Base-by-base conservation (phyloP, 495 filamentous ascomycete species). In the Parathielavia hyrcaniae region DNA sequence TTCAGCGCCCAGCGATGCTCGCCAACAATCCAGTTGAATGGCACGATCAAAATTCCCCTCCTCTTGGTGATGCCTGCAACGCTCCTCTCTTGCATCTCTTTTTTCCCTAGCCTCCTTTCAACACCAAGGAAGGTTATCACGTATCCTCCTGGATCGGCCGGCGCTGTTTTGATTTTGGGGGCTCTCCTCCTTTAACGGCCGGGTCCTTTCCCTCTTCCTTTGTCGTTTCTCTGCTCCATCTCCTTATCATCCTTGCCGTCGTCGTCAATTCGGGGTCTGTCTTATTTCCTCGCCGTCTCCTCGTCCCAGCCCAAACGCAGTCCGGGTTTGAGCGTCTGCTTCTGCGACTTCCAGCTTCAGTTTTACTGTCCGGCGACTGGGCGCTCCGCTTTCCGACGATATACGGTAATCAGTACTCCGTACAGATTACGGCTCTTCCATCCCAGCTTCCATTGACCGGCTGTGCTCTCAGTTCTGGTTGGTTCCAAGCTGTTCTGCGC, bases 121-220 rank as follows among this genome's bases (percentile, higher is more conserved):
- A 66, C 68, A 69, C 64, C 67, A 54, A 62, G 61, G 63, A 61
- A 62, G 67, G 57, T 23, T 64, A 63, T 67, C 66, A 66, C 63
- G 57, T 58, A 62, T 61, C 62, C 53, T 60, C 57, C 48, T 60
- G 61, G 67, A 58, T 61, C 62, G 67, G 61, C 69, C 64, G 66
- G 55, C 65, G 69, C 60, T 68, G 74, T 69, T 70, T 67, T 71
- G 72, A 72, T 71, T 72, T 72, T 72, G 75, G 70, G 73, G 71
- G 69, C 73, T 68, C 70, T 75, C 69, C 72, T 73, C 64, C 69
- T 69, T 75, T 75, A 47, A 73, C 73, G 73, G 73, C 70, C 72
- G 70, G 76, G 77, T 78, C 69, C 66, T 76, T 78, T 77, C 69
- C 66, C 63, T 69, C 61, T 53, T 70, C 60, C 64, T 65, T 63